phyloP scores from a whole-genome alignment of 2,329 filamentous ascomycete genomes.

The Colletotrichum eremochloae region DNA sequence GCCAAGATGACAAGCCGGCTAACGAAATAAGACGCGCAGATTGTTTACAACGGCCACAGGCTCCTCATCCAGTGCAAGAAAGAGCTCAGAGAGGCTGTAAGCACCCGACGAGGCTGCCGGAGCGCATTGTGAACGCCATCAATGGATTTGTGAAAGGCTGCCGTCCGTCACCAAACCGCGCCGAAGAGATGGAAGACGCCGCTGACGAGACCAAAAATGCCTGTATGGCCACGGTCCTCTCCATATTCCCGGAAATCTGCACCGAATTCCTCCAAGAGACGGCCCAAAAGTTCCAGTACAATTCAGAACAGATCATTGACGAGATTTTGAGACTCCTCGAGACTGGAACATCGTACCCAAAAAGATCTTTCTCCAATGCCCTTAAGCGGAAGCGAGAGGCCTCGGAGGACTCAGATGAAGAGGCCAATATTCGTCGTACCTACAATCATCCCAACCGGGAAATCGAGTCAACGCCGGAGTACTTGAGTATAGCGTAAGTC shows the following conservation, averaged over 20 bases:
- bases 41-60: neutral
- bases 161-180: no score
- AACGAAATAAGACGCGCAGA: neutral
- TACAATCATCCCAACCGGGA: conserved; percentile 11
- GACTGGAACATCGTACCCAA: conserved; percentile 54
- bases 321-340: conserved; percentile 58
- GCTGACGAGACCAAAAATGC: conserved; percentile 31
- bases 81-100: neutral
- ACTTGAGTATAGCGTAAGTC: conserved; percentile 33
- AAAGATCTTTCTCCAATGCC: conserved; percentile 40
- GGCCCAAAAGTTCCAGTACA: conserved; percentile 46
- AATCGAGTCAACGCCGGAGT: neutral
- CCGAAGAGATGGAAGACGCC: conserved; percentile 24
- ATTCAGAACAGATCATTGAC: conserved; percentile 51
- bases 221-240: conserved; percentile 50
- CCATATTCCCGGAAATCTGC: conserved; percentile 62
- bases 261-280: conserved; percentile 52
- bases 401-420: conserved; percentile 44
- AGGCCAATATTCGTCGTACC: conserved; percentile 15
- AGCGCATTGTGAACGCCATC: neutral
- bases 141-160: conserved; percentile 6
- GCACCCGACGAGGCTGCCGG: neutral
- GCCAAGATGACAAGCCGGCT: neutral
- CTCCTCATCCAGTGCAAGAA: neutral
- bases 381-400: conserved; percentile 59